Evolutionary conservation across 2,329 filamentous ascomycete genomes (phyloP).

Genomic region (Cadophora malorum): DNA sequence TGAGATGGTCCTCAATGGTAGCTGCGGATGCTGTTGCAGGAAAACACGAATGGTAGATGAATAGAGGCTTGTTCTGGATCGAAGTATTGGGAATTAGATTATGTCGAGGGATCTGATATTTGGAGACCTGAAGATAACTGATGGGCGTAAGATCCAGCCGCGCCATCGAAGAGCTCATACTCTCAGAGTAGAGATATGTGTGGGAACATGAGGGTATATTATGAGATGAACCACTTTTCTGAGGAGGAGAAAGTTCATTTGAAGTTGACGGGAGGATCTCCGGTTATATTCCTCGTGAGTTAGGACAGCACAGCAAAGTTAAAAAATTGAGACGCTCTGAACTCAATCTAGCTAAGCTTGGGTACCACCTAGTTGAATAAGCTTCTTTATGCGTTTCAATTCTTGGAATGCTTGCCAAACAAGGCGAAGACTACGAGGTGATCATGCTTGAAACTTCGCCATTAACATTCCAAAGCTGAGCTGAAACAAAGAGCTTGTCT

Average conservation of each 20-base stretch:
- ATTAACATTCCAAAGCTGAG: background rate
- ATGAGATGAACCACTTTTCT: constrained; percentile 6
- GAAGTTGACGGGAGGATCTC: background rate
- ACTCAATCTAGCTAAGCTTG: background rate
- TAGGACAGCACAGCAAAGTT: constrained; percentile 2
- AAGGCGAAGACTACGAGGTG: background rate
- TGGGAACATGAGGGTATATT: background rate
- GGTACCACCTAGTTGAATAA: background rate
- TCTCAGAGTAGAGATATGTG: no score
- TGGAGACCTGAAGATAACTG: constrained; percentile 60
- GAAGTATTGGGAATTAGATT: constrained; percentile 67
- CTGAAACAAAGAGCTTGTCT: constrained; percentile 3
- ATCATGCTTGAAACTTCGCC: constrained; percentile 6
- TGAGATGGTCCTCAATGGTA: constrained; percentile 62
- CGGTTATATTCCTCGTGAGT: background rate
- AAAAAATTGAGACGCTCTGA: background rate
- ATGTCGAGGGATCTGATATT: constrained; percentile 64
- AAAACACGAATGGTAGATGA: constrained; percentile 70
- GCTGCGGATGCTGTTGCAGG: constrained; percentile 51
- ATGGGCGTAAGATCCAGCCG: constrained; percentile 47
- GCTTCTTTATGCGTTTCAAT: constrained; percentile 7
- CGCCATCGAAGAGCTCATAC: constrained; percentile 19
- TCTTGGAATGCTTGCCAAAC: background rate
- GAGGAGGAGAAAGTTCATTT: background rate
- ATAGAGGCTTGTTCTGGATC: constrained; percentile 61